Conservation (phyloP, 148 eudicot genomes). For the Chenopodium quinoa region DNA sequence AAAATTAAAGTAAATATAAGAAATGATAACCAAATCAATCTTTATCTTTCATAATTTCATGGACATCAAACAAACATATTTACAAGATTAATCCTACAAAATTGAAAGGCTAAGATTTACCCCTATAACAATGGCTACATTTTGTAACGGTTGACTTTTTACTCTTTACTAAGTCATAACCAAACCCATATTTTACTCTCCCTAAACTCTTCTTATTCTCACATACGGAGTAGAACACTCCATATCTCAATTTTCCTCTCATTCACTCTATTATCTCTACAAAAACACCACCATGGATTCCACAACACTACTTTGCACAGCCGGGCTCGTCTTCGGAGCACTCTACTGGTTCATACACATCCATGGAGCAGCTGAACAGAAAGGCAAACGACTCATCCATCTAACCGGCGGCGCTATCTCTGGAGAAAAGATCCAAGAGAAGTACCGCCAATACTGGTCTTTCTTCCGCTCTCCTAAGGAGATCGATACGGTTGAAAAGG, state of each 20-base stretch:
- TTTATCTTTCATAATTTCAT: too few species aligned
- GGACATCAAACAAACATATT: too few species aligned
- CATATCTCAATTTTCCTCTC: neutral
- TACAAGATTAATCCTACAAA: too few species aligned
- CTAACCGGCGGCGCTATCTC: slow-evolving; percentile 50
- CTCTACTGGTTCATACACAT: slow-evolving; percentile 53
- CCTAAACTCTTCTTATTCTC: too few species aligned
- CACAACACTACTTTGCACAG: slow-evolving; percentile 41
- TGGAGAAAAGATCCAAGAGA: slow-evolving; percentile 43
- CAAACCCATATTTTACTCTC: too few species aligned
- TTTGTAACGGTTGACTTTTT: too few species aligned
- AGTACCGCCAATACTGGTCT: slow-evolving; percentile 47
- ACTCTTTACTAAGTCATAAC: too few species aligned
- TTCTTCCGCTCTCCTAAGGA: slow-evolving; percentile 53
- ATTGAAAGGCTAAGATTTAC: too few species aligned
- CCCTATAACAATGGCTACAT: too few species aligned
- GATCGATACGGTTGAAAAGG: slow-evolving; percentile 41
- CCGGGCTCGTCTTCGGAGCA: slow-evolving; percentile 35
- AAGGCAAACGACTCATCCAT: slow-evolving; percentile 43
- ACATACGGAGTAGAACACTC: too few species aligned
- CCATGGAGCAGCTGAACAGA: slow-evolving; percentile 45
- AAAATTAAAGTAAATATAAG: too few species aligned
- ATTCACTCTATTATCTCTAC: neutral
- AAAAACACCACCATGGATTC: slow-evolving; percentile 30
- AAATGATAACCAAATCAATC: too few species aligned